Evolutionary conservation across 371 early-diverging fungal genomes (phyloP).

Genomic region (Mucor plumbeus): DNA sequence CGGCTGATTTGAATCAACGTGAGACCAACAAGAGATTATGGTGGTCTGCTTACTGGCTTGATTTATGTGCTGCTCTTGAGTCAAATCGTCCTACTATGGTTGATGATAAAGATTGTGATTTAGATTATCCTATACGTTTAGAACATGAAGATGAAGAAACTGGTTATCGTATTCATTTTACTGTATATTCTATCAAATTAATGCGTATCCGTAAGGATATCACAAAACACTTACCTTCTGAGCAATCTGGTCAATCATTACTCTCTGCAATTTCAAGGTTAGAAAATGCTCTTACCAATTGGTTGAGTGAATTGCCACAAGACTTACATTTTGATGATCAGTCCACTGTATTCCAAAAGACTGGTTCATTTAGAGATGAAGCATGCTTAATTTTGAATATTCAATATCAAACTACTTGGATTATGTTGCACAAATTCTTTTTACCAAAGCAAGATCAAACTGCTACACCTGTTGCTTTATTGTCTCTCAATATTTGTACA

Average conservation of each 20-base stretch:
- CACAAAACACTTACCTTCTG: constrained; percentile 54
- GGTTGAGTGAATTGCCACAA: constrained; percentile 56
- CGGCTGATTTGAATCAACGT: constrained; percentile 52
- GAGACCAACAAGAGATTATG: constrained; percentile 65
- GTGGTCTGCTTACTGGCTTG: constrained; percentile 71
- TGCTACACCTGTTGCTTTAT: constrained; percentile 38
- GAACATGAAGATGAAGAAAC: constrained; percentile 54
- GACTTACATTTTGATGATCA: constrained; percentile 33
- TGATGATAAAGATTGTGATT: constrained; percentile 65
- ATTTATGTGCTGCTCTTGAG: constrained; percentile 55
- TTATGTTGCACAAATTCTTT: constrained; percentile 56
- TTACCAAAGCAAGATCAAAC: constrained; percentile 48
- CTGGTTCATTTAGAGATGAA: constrained; percentile 48
- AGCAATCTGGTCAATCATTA: constrained; percentile 51
- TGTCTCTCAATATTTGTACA: constrained; percentile 42
- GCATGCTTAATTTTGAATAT: constrained; percentile 44
- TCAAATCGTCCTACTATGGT: constrained; percentile 61
- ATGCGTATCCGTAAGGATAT: constrained; percentile 65
- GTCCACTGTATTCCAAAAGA: constrained; percentile 31
- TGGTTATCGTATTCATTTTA: constrained; percentile 52
- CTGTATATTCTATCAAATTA: constrained; percentile 56
- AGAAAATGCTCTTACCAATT: constrained; percentile 56
- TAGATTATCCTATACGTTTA: constrained; percentile 58
- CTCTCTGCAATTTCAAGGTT: constrained; percentile 57
- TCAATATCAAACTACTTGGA: constrained; percentile 56